A percentile compares a stretch with the other conserved stretches of the same genome.
Conservation (phyloP, 1,284 basidiomycete species). For the Rhodotorula sp. region DNA sequence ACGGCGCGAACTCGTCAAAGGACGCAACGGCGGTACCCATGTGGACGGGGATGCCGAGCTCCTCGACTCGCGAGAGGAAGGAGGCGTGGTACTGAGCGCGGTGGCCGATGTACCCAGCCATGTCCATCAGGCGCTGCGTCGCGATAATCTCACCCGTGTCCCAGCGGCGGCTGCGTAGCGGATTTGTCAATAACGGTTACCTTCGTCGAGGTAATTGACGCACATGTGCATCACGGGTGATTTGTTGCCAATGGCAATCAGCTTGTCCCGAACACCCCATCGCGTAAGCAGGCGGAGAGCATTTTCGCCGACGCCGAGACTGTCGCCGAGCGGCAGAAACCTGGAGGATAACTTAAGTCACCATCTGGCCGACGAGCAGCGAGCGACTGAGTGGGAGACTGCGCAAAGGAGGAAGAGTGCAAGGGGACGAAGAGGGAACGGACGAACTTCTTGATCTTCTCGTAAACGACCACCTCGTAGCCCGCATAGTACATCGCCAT, state of each 20-base stretch:
- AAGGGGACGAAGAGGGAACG: neutral
- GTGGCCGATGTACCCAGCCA: constrained; percentile 25
- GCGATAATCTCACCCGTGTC: constrained; percentile 33
- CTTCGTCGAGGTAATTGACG: neutral
- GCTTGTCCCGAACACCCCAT: constrained; percentile 1
- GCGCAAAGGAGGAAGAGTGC: neutral
- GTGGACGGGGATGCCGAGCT: constrained; percentile 33
- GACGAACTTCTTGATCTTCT: constrained; percentile 15
- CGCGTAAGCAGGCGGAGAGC: neutral
- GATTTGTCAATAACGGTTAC: too few relatives aligned
- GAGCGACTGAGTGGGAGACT: too few relatives aligned
- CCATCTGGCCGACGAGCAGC: neutral
- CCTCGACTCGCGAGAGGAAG: constrained; percentile 34
- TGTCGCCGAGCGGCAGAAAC: constrained; percentile 1
- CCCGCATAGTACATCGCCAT: constrained; percentile 11
- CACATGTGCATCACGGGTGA: constrained; percentile 31
- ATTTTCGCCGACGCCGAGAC: constrained; percentile 4
- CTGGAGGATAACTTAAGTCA: neutral
- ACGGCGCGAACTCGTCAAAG: constrained; percentile 46
- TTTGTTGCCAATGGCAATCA: constrained; percentile 25
- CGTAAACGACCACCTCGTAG: constrained; percentile 11
- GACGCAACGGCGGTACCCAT: constrained; percentile 50
- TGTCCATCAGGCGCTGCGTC: constrained; percentile 35
- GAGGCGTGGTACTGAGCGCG: constrained; percentile 39
- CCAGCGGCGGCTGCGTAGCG: constrained; percentile 8